A percentile compares a stretch with the other conserved stretches of the same genome.
These are phyloP conservation scores for Lablab purpureus DNA, from an alignment of 306 rosid species.

Conservation along the genomic window DNA sequence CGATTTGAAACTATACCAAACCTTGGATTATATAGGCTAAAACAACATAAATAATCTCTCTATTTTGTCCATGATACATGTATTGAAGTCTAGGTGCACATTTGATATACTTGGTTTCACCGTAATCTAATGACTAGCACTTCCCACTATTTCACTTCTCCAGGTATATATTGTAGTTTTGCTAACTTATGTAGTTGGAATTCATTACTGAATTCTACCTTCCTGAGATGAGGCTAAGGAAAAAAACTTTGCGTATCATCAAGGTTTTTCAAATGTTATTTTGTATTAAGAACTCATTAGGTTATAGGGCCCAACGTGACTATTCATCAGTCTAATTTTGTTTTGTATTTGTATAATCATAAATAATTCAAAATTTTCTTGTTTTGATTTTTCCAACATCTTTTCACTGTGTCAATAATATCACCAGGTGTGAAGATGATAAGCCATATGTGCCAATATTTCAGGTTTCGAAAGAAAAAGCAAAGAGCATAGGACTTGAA, in stretches of 20 bases:
- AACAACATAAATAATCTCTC: too few species aligned
- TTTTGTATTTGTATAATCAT: background rate
- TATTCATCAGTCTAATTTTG: background rate
- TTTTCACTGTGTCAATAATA: constrained; percentile 8
- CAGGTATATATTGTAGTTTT: too few species aligned
- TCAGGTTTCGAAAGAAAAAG: constrained; percentile 73
- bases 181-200: too few species aligned
- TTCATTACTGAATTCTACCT: too few species aligned
- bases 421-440: constrained; percentile 70
- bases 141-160: too few species aligned
- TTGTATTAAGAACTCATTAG: background rate
- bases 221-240: background rate
- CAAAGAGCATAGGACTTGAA: constrained; percentile 72
- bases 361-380: background rate
- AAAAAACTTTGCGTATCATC: background rate
- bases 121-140: too few species aligned
- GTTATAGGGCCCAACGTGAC: background rate
- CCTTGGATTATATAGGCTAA: too few species aligned
- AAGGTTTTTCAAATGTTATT: constrained; percentile 15
- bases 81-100: too few species aligned
- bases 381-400: constrained; percentile 4
- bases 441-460: constrained; percentile 57
- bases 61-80: too few species aligned
- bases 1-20: background rate
- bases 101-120: too few species aligned